Conservation (phyloP, 1,284 basidiomycete species). For the Meripilus lineatus region DNA sequence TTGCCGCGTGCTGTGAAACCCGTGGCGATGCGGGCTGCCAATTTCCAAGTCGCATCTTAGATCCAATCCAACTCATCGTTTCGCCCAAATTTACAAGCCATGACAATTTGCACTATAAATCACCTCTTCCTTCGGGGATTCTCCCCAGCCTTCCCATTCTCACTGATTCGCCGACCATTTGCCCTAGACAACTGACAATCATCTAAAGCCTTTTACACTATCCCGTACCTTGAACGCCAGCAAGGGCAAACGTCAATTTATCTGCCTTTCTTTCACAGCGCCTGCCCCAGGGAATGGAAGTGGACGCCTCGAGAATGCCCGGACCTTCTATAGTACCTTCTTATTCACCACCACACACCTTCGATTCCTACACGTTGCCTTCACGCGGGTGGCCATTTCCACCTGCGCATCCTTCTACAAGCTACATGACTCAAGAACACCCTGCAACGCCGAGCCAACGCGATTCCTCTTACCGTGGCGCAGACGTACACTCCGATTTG, state of each 20-base stretch:
- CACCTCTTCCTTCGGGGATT: no score
- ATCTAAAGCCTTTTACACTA: neutral
- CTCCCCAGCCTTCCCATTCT: no score
- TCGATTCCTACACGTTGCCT: slow-evolving; percentile 19
- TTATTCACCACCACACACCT: slow-evolving; percentile 19
- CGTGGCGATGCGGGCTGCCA: slow-evolving; percentile 4
- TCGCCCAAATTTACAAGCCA: no score
- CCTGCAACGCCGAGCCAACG: neutral
- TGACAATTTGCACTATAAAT: no score
- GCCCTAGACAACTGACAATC: slow-evolving; percentile 4
- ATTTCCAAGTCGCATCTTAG: slow-evolving; percentile 3
- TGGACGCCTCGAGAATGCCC: slow-evolving; percentile 23
- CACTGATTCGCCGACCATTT: no score
- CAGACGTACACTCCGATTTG: neutral
- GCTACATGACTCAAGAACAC: slow-evolving; percentile 2
- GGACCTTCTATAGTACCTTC: slow-evolving; percentile 19
- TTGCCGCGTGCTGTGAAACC: slow-evolving; percentile 2
- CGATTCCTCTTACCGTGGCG: neutral
- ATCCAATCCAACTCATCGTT: no score
- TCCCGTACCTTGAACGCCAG: slow-evolving; percentile 11
- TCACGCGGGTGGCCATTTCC: slow-evolving; percentile 12
- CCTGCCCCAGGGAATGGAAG: slow-evolving; percentile 23
- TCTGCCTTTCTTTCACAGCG: slow-evolving; percentile 19
- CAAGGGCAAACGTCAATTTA: slow-evolving; percentile 17
- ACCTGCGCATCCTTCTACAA: neutral